Percentiles rank a stretch among this genome's conserved stretches.
These are phyloP conservation scores for Trichoderma breve DNA, from an alignment of 2,329 filamentous ascomycete genomes.

Conservation along the genomic window DNA sequence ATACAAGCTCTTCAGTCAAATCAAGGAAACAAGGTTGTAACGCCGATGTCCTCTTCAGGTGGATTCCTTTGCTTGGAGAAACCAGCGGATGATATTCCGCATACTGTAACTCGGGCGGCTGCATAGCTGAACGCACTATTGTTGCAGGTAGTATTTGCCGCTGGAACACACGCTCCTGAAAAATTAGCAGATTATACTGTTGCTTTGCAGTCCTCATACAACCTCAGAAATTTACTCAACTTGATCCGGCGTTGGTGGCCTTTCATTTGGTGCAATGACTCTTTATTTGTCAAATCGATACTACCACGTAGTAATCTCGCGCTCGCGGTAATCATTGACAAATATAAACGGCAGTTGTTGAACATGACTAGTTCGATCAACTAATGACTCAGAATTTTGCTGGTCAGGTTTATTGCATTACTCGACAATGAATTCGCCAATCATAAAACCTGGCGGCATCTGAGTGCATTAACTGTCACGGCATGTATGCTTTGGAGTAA, in stretches of 20 bases:
- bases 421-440: background rate
- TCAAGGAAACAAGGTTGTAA: background rate
- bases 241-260: background rate
- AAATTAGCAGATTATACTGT: background rate
- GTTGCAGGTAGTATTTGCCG: background rate
- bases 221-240: background rate
- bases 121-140: background rate
- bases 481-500: background rate
- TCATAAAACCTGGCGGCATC: background rate
- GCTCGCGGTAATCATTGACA: background rate
- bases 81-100: background rate
- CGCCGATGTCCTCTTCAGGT: background rate
- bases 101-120: background rate
- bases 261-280: background rate
- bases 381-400: background rate
- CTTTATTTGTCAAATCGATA: background rate
- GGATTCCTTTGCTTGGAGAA: background rate
- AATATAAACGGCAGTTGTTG: background rate
- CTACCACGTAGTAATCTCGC: background rate
- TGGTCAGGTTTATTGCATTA: background rate
- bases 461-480: background rate
- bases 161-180: background rate
- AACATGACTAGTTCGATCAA: background rate
- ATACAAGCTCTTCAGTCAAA: background rate
- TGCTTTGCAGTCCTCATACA: background rate